These are phyloP conservation scores for Kwoniella shandongensis DNA, from an alignment of 768 basidiomycete species.

Conservation along the genomic window DNA sequence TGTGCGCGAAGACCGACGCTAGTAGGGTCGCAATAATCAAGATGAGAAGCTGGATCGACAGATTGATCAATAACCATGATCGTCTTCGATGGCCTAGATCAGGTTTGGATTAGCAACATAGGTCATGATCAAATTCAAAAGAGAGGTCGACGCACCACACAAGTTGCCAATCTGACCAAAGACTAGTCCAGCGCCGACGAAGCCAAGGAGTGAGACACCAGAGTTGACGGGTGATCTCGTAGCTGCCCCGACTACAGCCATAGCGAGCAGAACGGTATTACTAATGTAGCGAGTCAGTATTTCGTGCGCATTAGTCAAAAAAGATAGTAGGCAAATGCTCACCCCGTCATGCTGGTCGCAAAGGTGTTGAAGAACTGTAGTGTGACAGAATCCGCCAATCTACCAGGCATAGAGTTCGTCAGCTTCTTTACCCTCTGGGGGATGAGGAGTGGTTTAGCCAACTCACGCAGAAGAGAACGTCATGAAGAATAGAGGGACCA, in stretches of 20 bases:
- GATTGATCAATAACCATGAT: conserved; percentile 22
- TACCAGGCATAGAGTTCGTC: conserved; percentile 1
- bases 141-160: conserved; percentile 13
- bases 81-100: conserved; percentile 28
- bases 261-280: conserved; percentile 30
- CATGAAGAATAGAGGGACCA: conserved; percentile 26
- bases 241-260: conserved; percentile 8
- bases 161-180: conserved; percentile 29
- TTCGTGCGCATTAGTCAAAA: background rate
- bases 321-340: background rate
- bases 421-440: no score
- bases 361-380: conserved; percentile 24
- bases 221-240: conserved; percentile 16
- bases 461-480: conserved; percentile 38
- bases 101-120: no score
- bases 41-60: conserved; percentile 16
- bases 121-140: background rate
- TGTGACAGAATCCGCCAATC: conserved; percentile 29
- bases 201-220: conserved; percentile 21
- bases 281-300: conserved; percentile 14
- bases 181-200: conserved; percentile 23
- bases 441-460: no score
- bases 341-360: conserved; percentile 38
- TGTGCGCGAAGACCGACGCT: conserved; percentile 1
- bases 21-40: background rate